Evolutionary conservation across 1,284 basidiomycete species (phyloP), one percentile per base, ranked within the genome.

Genomic region (Trametes versicolor): DNA sequence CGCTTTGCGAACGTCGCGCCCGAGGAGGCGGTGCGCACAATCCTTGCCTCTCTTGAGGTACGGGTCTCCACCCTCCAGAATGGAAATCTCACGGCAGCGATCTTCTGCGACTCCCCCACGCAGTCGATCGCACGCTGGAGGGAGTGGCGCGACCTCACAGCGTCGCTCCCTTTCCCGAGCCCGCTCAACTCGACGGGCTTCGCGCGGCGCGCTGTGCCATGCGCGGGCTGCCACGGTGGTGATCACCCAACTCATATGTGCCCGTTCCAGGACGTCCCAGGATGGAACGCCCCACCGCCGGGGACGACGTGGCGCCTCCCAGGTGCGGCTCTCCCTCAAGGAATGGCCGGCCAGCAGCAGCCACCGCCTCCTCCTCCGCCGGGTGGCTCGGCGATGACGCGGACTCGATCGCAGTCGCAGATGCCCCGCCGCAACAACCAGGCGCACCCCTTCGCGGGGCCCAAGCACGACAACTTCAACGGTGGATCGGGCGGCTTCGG

Each of bases 181-280:
- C 12, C 27, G 13, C 19, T 19, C 27, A 34, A 50, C 49, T n/a
- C 19, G 2, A 50, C 49, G 3, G 49, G 27, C 17, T 7, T 19
- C 6, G 25, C 29, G 12, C 10, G 49, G 2, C 10, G 17, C 17
- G 5, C 8, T 7, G 49, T 13, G 2, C 5, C 15, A 5, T 55
- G 53, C 36, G 25, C 36, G 8, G 53, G 53, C 2, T 39, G 39
- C 23, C 53, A 55, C 36, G 53, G 19, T 2, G 25, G 3, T 1
- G 53, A 55, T 25, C 53, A 55, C 53, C n/a, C 23, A 8, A 55
- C 53, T 4, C 36, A 39, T 19, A n/a, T 23, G 1, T 48, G 45
- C 45, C 45, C 45, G 21, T 48, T 48, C 45, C 45, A 48, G 39
- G 25, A 55, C 53, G 36, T 39, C 36, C 53, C 53, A 3, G 36